Conservation (phyloP, 441 rosid genomes). For the Adansonia madagascariensis region DNA sequence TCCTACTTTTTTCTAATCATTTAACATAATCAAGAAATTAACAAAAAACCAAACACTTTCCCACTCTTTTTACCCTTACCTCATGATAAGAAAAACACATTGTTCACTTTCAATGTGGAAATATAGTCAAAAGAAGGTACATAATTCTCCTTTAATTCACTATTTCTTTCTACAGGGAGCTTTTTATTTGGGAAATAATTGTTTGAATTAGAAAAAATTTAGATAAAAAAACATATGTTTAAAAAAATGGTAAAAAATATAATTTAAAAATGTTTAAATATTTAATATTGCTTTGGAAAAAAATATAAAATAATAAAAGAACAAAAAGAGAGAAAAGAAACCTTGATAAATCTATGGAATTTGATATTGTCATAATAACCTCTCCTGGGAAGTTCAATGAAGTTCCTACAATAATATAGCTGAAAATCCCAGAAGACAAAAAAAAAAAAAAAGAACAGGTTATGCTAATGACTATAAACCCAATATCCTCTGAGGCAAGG, state of each 20-base stretch:
- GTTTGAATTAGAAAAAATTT: too few species aligned
- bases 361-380: conserved; percentile 81
- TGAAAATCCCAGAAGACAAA: conserved; percentile 32
- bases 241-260: too few species aligned
- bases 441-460: background rate
- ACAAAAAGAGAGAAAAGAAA: conserved; percentile 16
- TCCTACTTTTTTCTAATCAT: too few species aligned
- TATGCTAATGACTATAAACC: background rate
- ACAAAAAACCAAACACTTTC: too few species aligned
- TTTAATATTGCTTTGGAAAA: too few species aligned
- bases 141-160: background rate
- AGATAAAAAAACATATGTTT: too few species aligned
- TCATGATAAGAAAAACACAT: background rate
- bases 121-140: background rate
- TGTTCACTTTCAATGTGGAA: background rate
- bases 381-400: conserved; percentile 79
- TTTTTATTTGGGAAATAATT: too few species aligned
- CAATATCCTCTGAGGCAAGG: background rate
- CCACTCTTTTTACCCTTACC: too few species aligned
- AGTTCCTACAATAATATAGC: conserved; percentile 88
- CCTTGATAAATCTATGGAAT: conserved; percentile 94
- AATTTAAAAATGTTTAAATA: too few species aligned
- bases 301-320: background rate
- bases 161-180: too few species aligned
- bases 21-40: too few species aligned